Conservation (phyloP, 208 protist genomes). For the Trypanosoma cruzi region DNA sequence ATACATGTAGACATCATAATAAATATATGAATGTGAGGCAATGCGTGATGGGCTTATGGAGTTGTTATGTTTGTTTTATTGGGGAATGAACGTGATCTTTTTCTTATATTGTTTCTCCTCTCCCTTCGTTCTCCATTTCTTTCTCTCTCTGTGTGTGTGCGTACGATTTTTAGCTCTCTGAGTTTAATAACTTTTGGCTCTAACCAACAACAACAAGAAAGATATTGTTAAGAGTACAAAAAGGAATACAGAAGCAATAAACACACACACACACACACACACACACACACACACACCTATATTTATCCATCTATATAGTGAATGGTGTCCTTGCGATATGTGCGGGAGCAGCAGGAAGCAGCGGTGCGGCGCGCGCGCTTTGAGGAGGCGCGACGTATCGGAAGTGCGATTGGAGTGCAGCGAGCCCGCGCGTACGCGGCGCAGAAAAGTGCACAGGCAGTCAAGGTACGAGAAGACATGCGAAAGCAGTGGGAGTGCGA, state of each 20-base stretch:
- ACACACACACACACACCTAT: background rate
- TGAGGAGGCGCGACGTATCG: conserved; percentile 45
- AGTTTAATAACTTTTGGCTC: background rate
- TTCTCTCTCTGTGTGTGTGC: background rate
- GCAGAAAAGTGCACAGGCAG: conserved; percentile 45
- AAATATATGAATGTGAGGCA: background rate
- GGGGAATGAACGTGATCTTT: background rate
- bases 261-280: background rate
- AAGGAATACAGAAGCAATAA: background rate
- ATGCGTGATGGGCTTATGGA: background rate
- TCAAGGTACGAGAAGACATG: conserved; percentile 33
- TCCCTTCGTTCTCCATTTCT: conserved; percentile 2
- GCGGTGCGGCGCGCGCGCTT: conserved; percentile 54
- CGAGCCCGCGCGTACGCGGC: conserved; percentile 48
- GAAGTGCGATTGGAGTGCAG: conserved; percentile 39
- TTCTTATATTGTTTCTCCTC: too few species aligned
- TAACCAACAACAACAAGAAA: background rate
- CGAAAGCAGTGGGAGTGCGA: conserved; percentile 40
- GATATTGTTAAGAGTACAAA: background rate
- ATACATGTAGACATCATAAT: background rate
- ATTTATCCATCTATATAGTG: conserved; percentile 5
- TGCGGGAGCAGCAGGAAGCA: conserved; percentile 48
- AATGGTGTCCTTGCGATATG: conserved; percentile 71
- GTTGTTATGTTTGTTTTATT: background rate
- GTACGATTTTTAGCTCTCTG: background rate